Evolutionary conservation across 129 eudicot species (phyloP).

Genomic region (Gnaphalium uliginosum): DNA sequence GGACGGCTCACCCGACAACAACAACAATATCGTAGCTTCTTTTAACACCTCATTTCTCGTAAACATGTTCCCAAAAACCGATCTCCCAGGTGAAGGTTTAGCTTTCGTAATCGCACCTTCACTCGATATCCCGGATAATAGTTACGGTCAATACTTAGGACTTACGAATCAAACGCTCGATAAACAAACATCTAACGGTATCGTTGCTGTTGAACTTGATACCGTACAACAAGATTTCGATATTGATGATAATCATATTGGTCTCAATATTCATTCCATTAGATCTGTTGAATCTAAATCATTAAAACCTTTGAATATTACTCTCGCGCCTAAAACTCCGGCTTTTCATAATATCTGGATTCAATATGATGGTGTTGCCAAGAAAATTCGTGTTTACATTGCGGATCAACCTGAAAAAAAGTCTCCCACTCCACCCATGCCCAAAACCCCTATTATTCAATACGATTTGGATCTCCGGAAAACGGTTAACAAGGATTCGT

Average conservation of each 20-base stretch:
- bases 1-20: constrained; percentile 10
- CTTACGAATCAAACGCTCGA: constrained; percentile 60
- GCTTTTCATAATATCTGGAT: constrained; percentile 64
- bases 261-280: constrained; percentile 52
- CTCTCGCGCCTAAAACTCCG: constrained; percentile 36
- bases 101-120: constrained; percentile 65
- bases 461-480: constrained; percentile 45
- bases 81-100: constrained; percentile 59
- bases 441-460: constrained; percentile 44
- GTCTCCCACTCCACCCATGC: constrained; percentile 48
- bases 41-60: constrained; percentile 61
- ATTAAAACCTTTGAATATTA: constrained; percentile 30
- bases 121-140: constrained; percentile 31
- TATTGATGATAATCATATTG: constrained; percentile 64
- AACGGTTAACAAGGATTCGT: constrained; percentile 36
- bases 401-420: constrained; percentile 27
- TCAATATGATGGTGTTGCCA: constrained; percentile 51
- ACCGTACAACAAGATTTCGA: constrained; percentile 62
- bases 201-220: constrained; percentile 82
- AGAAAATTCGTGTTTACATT: constrained; percentile 51
- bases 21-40: constrained; percentile 40
- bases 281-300: constrained; percentile 36
- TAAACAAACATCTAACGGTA: constrained; percentile 35
- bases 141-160: constrained; percentile 68
- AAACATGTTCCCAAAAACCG: constrained; percentile 40